Percentiles rank a stretch among this genome's conserved stretches.
Conservation (phyloP, 2,329 filamentous ascomycete species). For the Xylariomycetidae sp. region DNA sequence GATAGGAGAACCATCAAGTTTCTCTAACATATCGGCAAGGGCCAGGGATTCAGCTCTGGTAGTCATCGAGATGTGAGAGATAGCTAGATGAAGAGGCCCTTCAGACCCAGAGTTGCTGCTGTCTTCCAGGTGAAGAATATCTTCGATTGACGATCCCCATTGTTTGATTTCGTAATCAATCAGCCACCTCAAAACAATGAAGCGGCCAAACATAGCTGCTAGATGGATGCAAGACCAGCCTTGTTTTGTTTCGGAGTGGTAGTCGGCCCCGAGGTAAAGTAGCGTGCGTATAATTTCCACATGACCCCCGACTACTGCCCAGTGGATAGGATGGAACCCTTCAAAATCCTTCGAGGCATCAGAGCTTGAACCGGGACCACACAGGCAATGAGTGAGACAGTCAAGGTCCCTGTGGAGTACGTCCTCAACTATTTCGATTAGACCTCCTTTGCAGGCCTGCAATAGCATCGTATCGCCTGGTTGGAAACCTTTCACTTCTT, state of each 20-base stretch:
- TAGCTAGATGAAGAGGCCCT: slow-evolving; percentile 4
- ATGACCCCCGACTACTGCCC: slow-evolving; percentile 6
- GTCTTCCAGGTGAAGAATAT: slow-evolving; percentile 1
- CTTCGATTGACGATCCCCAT: slow-evolving; percentile 1
- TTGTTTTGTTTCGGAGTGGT: slow-evolving; percentile 2
- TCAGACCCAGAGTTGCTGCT: slow-evolving; percentile 1
- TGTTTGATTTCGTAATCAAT: slow-evolving; percentile 4
- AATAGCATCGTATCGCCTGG: slow-evolving; percentile 1
- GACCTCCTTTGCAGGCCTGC: slow-evolving; percentile 5
- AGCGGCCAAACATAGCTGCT: slow-evolving; percentile 6
- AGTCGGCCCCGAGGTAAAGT: slow-evolving; percentile 1
- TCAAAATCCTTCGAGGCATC: not conserved
- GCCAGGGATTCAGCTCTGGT: not conserved
- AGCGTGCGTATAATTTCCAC: not conserved
- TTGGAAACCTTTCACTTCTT: slow-evolving; percentile 1
- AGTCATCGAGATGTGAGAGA: slow-evolving; percentile 2
- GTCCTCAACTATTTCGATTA: not conserved
- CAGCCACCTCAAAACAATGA: slow-evolving; percentile 5
- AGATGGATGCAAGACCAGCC: slow-evolving; percentile 5
- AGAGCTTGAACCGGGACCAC: not conserved
- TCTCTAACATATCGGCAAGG: slow-evolving; percentile 2
- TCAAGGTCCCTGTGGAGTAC: slow-evolving; percentile 3
- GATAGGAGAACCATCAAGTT: not conserved
- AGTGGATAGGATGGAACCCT: slow-evolving; percentile 5
- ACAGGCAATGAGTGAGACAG: not conserved